phyloP scores from a whole-genome alignment of 257 asterid species.

The Solanum chiquidenum region DNA sequence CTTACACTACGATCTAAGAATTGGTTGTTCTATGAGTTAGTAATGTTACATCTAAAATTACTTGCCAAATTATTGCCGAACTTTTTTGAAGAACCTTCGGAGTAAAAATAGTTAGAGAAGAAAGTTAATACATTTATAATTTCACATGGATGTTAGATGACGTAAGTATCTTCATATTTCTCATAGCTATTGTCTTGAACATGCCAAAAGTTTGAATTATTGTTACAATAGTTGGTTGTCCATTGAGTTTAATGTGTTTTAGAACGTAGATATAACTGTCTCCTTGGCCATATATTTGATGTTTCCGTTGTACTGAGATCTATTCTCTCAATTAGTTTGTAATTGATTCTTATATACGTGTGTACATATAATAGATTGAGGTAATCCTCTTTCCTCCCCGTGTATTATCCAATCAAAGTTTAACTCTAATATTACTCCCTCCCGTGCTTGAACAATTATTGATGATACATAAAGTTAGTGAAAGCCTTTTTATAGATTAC shows the following conservation, averaged over 20 bases:
- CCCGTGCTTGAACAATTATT: background rate
- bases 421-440: background rate
- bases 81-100: background rate
- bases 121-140: background rate
- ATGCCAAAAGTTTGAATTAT: background rate
- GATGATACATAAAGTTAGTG: background rate
- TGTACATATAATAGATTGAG: background rate
- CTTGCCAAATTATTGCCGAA: background rate
- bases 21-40: background rate
- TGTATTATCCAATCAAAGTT: background rate
- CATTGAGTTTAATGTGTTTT: background rate
- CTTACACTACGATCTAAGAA: background rate
- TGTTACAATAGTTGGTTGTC: background rate
- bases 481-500: background rate
- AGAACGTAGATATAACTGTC: background rate
- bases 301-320: background rate
- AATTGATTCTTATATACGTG: background rate
- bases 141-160: background rate
- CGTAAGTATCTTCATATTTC: background rate
- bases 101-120: background rate
- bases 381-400: background rate
- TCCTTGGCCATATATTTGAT: background rate
- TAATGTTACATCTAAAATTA: background rate
- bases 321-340: background rate
- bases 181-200: background rate